Percentiles rank a stretch among this genome's conserved stretches.
Evolutionary conservation across 2,329 filamentous ascomycete species (phyloP).

Genomic region (Xylaria multiplex): DNA sequence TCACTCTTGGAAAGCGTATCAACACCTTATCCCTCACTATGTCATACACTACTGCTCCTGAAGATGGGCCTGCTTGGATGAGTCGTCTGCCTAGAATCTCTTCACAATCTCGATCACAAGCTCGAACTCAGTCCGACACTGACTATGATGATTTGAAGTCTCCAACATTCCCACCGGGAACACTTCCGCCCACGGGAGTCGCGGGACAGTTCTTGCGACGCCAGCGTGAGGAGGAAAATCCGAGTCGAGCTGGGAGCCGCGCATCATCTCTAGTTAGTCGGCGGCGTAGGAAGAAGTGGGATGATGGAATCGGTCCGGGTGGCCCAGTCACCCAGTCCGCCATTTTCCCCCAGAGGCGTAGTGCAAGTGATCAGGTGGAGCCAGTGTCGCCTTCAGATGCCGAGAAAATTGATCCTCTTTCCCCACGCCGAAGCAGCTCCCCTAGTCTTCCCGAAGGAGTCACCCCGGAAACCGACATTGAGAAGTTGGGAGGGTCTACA

Average conservation of each 20-base stretch:
- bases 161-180: constrained; percentile 72
- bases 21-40: constrained; percentile 95
- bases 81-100: constrained; percentile 82
- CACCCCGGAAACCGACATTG: constrained; percentile 40
- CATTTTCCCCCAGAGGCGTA: constrained; percentile 74
- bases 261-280: constrained; percentile 69
- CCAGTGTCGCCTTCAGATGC: constrained; percentile 47
- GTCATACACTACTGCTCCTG: constrained; percentile 91
- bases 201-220: constrained; percentile 83
- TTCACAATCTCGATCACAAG: constrained; percentile 79
- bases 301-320: constrained; percentile 78
- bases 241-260: constrained; percentile 64
- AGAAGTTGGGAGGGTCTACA: constrained; percentile 44
- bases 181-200: constrained; percentile 75
- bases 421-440: constrained; percentile 42
- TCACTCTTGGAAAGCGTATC: constrained; percentile 97
- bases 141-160: constrained; percentile 73
- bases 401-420: constrained; percentile 28
- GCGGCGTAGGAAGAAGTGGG: constrained; percentile 74
- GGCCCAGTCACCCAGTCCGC: constrained; percentile 91
- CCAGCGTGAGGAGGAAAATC: constrained; percentile 78
- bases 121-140: constrained; percentile 82
- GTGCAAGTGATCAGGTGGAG: constrained; percentile 47
- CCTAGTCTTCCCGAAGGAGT: constrained; percentile 39
- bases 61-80: constrained; percentile 94